Base-by-base conservation (phyloP, 139 green algal species). In the Closterium sp. region DNA sequence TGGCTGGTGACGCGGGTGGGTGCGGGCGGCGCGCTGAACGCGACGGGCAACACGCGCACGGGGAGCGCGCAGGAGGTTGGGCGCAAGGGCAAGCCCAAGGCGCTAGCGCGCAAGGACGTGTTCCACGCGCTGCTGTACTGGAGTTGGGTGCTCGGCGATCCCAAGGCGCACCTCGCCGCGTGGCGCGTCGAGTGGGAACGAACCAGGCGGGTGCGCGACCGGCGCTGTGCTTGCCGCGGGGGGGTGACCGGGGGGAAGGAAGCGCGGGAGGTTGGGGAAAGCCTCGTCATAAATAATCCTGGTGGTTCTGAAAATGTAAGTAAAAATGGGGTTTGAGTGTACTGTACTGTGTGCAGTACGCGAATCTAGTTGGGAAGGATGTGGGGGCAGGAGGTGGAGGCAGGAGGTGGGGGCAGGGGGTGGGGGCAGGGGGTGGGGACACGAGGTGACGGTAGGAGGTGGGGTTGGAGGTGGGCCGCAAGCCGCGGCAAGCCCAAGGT, bases 21-120 rank as follows among this genome's bases (percentile, higher is more conserved):
- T 33, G 30, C 23, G 30, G 19, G 30, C n/a, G 83, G 83, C 19
- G 8, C 16, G 30, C 83, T 86, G 30, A 86, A 86, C 83, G n/a
- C 83, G 83, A 86, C n/a, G 83, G 83, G 83, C n/a, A 86, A 86
- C 83, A 86, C 83, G 83, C 83, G 83, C 83, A 86, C 83, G 30
- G 83, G 83, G 28, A 32, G n/a, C 30, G 83, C 30, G 83, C 83
- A 86, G 83, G 83, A 86, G 83, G 0, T 86, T 32, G 83, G 83
- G 83, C n/a, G 83, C 30, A 86, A 86, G 21, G 83, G 83, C 28
- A 86, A 86, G 83, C 83, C 83, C 83, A 86, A 86, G 83, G 83
- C 83, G 30, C 0, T 86, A 3, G 83, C 83, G 30, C n/a, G 30
- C 83, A 86, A 86, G 83, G 83, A 86, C 83, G 83, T 86, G 83